phyloP scores from a whole-genome alignment of 805 yeast species.

The Tetrapisispora fleetii region DNA sequence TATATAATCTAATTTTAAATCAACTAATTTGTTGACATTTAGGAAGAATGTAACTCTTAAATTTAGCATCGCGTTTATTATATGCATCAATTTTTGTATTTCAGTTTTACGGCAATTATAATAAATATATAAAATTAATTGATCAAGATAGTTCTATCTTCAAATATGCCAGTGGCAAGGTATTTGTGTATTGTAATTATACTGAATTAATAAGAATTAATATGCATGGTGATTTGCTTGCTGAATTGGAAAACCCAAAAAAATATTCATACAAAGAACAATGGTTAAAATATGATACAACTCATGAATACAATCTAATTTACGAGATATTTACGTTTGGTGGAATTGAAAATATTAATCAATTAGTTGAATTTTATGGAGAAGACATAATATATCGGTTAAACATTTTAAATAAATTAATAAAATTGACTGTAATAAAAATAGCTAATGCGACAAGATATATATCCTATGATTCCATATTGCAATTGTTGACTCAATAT shows the following conservation, averaged over 20 bases:
- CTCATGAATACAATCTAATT: conserved; percentile 4
- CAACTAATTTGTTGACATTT: too few relatives aligned
- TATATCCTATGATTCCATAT: conserved; percentile 7
- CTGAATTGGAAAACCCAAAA: conserved; percentile 11
- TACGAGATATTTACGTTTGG: conserved; percentile 26
- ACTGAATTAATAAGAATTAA: background rate
- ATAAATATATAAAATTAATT: too few relatives aligned
- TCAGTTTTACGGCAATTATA: too few relatives aligned
- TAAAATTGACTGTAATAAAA: conserved; percentile 15
- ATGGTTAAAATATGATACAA: conserved; percentile 13
- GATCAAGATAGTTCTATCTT: too few relatives aligned
- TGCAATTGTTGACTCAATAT: background rate
- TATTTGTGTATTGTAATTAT: too few relatives aligned
- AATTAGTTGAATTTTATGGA: background rate
- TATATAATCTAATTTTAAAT: too few relatives aligned
- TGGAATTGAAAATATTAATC: conserved; percentile 11
- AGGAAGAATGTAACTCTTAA: too few relatives aligned
- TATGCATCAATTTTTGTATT: too few relatives aligned
- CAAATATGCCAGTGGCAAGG: too few relatives aligned
- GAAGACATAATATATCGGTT: background rate
- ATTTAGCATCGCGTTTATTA: too few relatives aligned
- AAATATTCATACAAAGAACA: conserved; percentile 18
- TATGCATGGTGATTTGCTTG: background rate
- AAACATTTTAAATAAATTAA: conserved; percentile 15
- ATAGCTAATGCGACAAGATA: conserved; percentile 13